Evolutionary conservation across 345 rosid species (phyloP), one percentile per base, ranked within the genome.

Genomic region (Tarenaya hassleriana): DNA sequence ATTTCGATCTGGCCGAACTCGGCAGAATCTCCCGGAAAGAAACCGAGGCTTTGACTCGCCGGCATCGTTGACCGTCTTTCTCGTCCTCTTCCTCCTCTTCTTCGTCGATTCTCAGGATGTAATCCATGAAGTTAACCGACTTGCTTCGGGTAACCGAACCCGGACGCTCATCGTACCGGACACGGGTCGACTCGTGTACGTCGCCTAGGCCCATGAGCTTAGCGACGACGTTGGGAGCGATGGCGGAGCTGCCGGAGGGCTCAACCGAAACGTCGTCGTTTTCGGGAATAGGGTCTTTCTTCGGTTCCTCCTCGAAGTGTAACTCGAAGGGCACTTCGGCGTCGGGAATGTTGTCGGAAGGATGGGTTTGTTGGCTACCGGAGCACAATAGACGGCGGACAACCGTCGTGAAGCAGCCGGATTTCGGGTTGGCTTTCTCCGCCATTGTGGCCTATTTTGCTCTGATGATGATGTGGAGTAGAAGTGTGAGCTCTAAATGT

Each of bases 111-210:
- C 79, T 66, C 50, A 77, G 54, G 58, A 86, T 53, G 44, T 86
- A 84, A 58, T 91, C 98, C 87, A 84, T 70, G 70, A 87, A 91
- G 59, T 84, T 87, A 61, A 82, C 98, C 10, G 96, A 91, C 78
- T 79, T 69, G 56, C 95, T 84, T 39, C 96, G 68, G 1, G 77
- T 20, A 16, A 87, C 86, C 4, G 77, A 74, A 6, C 82, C 73
- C 27, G 56, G 29, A 38, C 63, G 69, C 14, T 70, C 52, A 35
- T 59, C 53, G 45, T 68, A 66, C 1, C 78, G 74, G 31, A 64
- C 53, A 71, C 67, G 67, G 50, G 56, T 67, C 43, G 73, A 51
- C 15, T 69, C 78, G 5, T 87, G 92, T 66, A 77, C 49, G 0
- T 95, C 17, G 4, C 82, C 89, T 11, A 87, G 62, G 0, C 98